Evolutionary conservation across 2,329 filamentous ascomycete genomes (phyloP), one percentile per base, ranked within the genome.

Genomic region (Cordyceps cateniannulata): DNA sequence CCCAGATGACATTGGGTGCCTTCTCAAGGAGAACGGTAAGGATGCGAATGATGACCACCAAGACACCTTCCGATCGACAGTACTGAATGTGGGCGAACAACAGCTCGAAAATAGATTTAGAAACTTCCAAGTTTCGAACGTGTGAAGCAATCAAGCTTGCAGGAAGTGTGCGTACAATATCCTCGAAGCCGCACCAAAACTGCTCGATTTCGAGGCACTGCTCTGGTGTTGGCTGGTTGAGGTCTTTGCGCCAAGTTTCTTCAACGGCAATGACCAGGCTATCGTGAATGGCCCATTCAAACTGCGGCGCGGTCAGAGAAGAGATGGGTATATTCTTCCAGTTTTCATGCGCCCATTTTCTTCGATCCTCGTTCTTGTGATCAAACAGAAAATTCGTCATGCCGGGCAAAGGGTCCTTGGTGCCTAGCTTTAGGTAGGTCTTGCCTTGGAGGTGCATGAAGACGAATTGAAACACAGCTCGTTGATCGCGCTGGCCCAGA

Each of bases 211-310:
- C 66, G 63, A 73, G 63, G 70, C 70, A 68, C 50, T 73, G 68
- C 56, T 73, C 71, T 18, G 78, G 72, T 24, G 65, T 68, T 1
- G 68, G 65, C 20, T 69, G 66, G 1, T 64, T 60, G 20, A 70
- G 61, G 49, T 82, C 82, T 59, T 78, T 81, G 62, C 67, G 69
- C 47, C 83, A 82, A 2, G 88, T 85, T 29, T 82, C 79, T 54
- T 81, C 76, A 62, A 96, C 85, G 8, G 86, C 86, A 60, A 82
- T 78, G 42, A 86, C 77, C 20, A 98, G 78, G 38, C 87, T 86
- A 63, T 90, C 87, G 64, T 87, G 86, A 45, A 97, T 85, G 12
- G 90, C 90, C 88, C 90, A 96, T 48, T 96, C 90, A 70, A 96
- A 98, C 65, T 95, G 89, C 40, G 85, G 81, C 10, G 82, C 78